phyloP scores from a whole-genome alignment of 495 filamentous ascomycete species.

The Tuber microsphaerosporum region DNA sequence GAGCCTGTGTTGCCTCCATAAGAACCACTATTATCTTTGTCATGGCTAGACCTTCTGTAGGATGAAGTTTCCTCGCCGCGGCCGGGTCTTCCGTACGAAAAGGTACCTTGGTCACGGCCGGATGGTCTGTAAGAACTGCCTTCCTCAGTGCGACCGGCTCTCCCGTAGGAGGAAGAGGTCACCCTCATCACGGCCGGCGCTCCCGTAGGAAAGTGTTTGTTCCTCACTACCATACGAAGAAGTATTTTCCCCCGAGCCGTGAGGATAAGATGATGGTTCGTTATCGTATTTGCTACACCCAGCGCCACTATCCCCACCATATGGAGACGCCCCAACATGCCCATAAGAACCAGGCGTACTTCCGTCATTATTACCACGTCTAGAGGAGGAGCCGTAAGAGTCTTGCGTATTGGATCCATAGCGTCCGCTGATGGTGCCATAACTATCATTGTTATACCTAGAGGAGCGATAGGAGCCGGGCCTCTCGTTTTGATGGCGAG shows the following conservation, averaged over 20 bases:
- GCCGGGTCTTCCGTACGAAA: background rate
- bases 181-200: background rate
- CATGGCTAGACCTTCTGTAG: conserved; percentile 7
- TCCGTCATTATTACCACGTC: conserved; percentile 15
- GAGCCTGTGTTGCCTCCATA: conserved; percentile 10
- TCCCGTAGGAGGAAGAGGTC: background rate
- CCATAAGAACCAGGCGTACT: conserved; percentile 18
- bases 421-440: too few relatives aligned
- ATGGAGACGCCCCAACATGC: background rate
- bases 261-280: background rate
- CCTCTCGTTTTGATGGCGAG: too few relatives aligned
- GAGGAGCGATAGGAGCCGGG: too few relatives aligned
- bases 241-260: background rate
- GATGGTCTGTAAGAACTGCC: background rate
- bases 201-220: too few relatives aligned
- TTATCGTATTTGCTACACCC: background rate
- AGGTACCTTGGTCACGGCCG: background rate
- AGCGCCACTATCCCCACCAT: background rate
- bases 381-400: too few relatives aligned
- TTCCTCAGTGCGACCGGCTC: background rate
- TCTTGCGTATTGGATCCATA: too few relatives aligned
- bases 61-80: conserved; percentile 10
- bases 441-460: too few relatives aligned
- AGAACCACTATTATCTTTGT: background rate
- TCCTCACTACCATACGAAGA: conserved; percentile 17